phyloP scores from a whole-genome alignment of 768 basidiomycete species.

The Kwoniella sp. region DNA sequence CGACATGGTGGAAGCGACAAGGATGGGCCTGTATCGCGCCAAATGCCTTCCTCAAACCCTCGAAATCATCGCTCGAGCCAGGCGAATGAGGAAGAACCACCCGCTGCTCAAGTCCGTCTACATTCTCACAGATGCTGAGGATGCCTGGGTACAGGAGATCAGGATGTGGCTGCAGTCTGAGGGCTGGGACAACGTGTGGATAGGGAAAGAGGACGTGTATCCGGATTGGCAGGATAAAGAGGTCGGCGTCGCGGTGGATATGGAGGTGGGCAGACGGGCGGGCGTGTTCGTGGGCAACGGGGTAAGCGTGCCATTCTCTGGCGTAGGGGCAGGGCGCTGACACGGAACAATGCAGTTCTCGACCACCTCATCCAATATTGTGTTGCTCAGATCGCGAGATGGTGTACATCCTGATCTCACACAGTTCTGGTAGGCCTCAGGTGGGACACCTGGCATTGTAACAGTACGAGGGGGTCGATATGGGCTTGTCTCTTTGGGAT shows the following conservation, averaged over 20 bases:
- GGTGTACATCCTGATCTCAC: slow-evolving; percentile 48
- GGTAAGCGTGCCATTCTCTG: slow-evolving; percentile 26
- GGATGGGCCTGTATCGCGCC: slow-evolving; percentile 43
- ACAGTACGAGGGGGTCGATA: too few relatives aligned
- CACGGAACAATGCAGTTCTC: slow-evolving; percentile 37
- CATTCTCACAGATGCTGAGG: slow-evolving; percentile 43
- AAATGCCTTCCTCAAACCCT: slow-evolving; percentile 44
- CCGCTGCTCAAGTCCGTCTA: slow-evolving; percentile 43
- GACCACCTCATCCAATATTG: slow-evolving; percentile 44
- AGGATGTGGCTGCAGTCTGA: slow-evolving; percentile 44
- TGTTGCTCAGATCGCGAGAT: slow-evolving; percentile 43
- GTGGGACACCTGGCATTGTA: too few relatives aligned
- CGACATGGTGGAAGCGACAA: slow-evolving; percentile 36
- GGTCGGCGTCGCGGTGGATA: slow-evolving; percentile 45
- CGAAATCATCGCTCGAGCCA: slow-evolving; percentile 47
- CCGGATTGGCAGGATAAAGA: slow-evolving; percentile 37
- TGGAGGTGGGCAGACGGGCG: slow-evolving; percentile 45
- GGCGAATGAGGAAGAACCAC: slow-evolving; percentile 47
- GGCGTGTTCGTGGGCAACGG: slow-evolving; percentile 50
- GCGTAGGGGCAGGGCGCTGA: not conserved
- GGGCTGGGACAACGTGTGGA: slow-evolving; percentile 45
- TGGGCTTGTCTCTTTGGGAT: too few relatives aligned
- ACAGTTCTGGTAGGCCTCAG: slow-evolving; percentile 47
- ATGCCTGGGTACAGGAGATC: slow-evolving; percentile 36
- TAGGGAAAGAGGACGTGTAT: slow-evolving; percentile 36